phyloP scores from a whole-genome alignment of 805 yeast species.

The Zygotorulaspora chibaensis region DNA sequence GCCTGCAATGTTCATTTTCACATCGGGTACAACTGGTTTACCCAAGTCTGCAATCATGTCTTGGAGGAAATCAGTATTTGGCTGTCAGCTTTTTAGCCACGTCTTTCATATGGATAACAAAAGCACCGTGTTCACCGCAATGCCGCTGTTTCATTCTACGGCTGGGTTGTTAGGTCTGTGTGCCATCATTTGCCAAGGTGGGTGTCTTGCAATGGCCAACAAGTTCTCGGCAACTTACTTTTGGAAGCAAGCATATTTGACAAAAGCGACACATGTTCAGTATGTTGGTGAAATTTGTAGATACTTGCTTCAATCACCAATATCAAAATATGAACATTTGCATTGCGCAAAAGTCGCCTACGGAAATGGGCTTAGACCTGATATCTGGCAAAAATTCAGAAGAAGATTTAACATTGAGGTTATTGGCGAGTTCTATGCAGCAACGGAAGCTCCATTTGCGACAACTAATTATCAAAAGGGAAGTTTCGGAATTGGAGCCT shows the following conservation, averaged over 20 bases:
- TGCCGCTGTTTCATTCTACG: conserved; percentile 95
- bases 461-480: conserved; percentile 77
- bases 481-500: conserved; percentile 80
- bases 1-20: conserved; percentile 72
- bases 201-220: conserved; percentile 69
- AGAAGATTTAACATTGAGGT: conserved; percentile 66
- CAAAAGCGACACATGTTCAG: conserved; percentile 75
- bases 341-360: conserved; percentile 68
- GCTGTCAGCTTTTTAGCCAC: conserved; percentile 63
- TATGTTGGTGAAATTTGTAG: conserved; percentile 96
- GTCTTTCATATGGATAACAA: conserved; percentile 54
- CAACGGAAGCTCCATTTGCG: conserved; percentile 90
- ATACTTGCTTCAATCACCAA: conserved; percentile 64
- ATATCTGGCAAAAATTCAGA: conserved; percentile 82
- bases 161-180: conserved; percentile 84
- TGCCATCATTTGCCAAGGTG: conserved; percentile 64
- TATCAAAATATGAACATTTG: conserved; percentile 57
- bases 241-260: conserved; percentile 81
- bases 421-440: conserved; percentile 89
- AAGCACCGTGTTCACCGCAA: conserved; percentile 74
- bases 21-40: conserved; percentile 92
- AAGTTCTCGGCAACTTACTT: conserved; percentile 80
- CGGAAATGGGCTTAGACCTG: conserved; percentile 88
- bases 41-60: conserved; percentile 93
- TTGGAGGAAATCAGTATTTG: conserved; percentile 79